A percentile compares a stretch with the other conserved stretches of the same genome.
Conservation (phyloP, 495 filamentous ascomycete genomes). For the Apodospora peruviana region DNA sequence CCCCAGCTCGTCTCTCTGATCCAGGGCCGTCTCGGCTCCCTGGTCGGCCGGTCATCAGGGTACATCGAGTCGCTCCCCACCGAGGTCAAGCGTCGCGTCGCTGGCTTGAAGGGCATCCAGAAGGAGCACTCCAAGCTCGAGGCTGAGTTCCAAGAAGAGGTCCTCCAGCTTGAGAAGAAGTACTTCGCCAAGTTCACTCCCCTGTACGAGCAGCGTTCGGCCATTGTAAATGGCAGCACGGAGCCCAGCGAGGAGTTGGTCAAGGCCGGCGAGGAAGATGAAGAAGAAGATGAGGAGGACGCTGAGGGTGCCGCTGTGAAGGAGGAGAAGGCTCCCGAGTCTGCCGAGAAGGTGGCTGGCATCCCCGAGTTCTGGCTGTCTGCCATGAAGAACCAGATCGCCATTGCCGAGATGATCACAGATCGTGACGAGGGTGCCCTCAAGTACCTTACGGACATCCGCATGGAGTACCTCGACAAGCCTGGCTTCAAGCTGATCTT, state of each 20-base stretch:
- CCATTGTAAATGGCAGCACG: conserved; percentile 80
- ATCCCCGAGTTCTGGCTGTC: conserved; percentile 99
- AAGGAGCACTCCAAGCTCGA: conserved; percentile 98
- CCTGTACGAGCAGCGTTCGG: conserved; percentile 89
- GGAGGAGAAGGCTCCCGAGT: conserved; percentile 39
- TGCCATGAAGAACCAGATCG: conserved; percentile 98
- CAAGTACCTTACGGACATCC: conserved; percentile 86
- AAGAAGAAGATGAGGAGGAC: conserved; percentile 57
- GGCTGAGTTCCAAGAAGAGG: conserved; percentile 96
- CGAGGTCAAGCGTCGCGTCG: conserved; percentile 84
- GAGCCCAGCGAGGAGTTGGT: conserved; percentile 88
- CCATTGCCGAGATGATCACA: conserved; percentile 95
- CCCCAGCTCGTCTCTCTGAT: conserved; percentile 93
- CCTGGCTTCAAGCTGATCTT: conserved; percentile 98
- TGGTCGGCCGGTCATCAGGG: conserved; percentile 92
- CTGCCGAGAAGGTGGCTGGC: conserved; percentile 50
- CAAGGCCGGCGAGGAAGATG: conserved; percentile 75
- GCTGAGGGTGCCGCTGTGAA: conserved; percentile 47
- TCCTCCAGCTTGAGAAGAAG: conserved; percentile 96
- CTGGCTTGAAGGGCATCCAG: conserved; percentile 94
- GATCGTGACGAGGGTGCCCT: conserved; percentile 92
- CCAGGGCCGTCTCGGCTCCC: conserved; percentile 86
- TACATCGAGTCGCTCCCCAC: conserved; percentile 94
- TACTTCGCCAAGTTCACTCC: conserved; percentile 98
- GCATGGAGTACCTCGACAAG: conserved; percentile 97